Base-by-base conservation (phyloP, 805 yeast species). In the Wickerhamiella qilinensis region DNA sequence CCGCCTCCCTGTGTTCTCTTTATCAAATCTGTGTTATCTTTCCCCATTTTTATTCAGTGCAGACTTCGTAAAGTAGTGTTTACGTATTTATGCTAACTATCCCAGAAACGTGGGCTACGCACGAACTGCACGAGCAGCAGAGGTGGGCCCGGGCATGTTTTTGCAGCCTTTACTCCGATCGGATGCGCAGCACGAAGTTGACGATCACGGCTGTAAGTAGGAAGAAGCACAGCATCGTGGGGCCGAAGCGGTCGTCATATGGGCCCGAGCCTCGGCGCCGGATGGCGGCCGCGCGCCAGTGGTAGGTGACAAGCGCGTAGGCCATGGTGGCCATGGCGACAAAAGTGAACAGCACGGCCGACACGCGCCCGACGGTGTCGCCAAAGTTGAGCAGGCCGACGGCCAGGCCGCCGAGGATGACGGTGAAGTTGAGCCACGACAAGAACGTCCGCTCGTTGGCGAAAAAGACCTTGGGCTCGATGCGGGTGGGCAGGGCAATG, bases 241-340 rank as follows among this genome's bases (percentile, higher is more conserved):
- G 98, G 33, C 99, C 99, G 49, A 91, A 78, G 57, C 98, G 75
- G 62, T 91, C 99, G 56, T 91, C 99, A 57, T 91, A 91, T n/a
- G 98, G 98, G 35, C 98, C 98, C 12, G 94, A 75, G 31, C 98
- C 98, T 62, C 97, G 77, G 63, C 88, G 72, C 61, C 99, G 77
- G 50, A 91, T 91, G 43, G 98, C 98, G 56, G 86, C 84, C 1
- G 98, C 98, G 67, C 99, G 82, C 98, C 98, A 93, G 62, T 91
- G 99, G 60, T 91, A 91, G 11, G 97, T 91, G 35, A 84, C 71
- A 45, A 91, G 69, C 1, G 99, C 98, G 54, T 91, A 91, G 2
- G 78, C 70, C 99, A 91, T 91, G 19, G 98, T 88, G 46, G 82
- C 84, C 96, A 91, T 88, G 46, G 98, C 94, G 40, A 91, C 86